These are phyloP conservation scores for Blepharisma japonicum DNA, from an alignment of 73 alveolate genomes.

Conservation along the genomic window DNA sequence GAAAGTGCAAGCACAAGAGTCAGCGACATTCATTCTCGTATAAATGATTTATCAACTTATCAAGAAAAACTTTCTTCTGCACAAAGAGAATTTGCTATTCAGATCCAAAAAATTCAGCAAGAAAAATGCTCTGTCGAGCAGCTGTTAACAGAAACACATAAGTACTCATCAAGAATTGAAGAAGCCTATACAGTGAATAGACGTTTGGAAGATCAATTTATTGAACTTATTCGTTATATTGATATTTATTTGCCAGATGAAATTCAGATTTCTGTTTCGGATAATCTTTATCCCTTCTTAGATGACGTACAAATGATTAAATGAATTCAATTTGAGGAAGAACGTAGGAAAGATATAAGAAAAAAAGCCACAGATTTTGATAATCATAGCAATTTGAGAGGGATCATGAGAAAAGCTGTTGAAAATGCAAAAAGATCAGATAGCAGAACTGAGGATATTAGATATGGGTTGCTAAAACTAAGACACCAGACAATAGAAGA, in stretches of 20 bases:
- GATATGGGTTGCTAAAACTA: too few species aligned
- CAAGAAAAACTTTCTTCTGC: not conserved
- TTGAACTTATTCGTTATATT: not conserved
- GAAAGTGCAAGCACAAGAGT: not conserved
- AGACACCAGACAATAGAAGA: too few species aligned
- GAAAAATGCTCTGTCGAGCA: slow-evolving; percentile 6
- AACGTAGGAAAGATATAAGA: not conserved
- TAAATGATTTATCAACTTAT: not conserved
- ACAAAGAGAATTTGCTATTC: not conserved
- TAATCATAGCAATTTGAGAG: too few species aligned
- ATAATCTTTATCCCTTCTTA: not conserved
- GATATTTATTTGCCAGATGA: slow-evolving; percentile 18
- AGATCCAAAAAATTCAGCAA: not conserved
- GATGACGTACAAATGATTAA: not conserved
- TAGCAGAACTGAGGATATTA: too few species aligned
- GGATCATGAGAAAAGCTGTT: too few species aligned
- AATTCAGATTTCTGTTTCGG: not conserved
- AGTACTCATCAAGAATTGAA: not conserved
- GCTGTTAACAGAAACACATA: not conserved
- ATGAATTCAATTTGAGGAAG: not conserved
- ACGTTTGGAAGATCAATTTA: not conserved
- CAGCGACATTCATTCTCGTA: not conserved
- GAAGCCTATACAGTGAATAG: not conserved
- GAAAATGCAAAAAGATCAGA: too few species aligned
- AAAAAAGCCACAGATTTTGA: too few species aligned